Percentiles rank a stretch among this genome's conserved stretches.
Conservation (phyloP, 2,329 filamentous ascomycete species). For the Phialophora macrospora region DNA sequence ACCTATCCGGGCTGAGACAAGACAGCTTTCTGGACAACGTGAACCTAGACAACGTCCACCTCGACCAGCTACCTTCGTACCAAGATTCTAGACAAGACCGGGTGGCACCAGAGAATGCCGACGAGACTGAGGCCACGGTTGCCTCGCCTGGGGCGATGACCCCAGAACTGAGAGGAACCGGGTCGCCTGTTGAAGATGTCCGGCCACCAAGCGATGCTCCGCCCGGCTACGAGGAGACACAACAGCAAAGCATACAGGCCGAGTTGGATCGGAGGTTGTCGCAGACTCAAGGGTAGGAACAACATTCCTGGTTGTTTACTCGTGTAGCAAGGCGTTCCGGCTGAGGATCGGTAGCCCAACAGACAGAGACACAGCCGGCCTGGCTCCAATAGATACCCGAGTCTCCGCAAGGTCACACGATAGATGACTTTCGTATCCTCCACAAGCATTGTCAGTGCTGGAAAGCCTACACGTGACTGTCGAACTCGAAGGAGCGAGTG, state of each 20-base stretch:
- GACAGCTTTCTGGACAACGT: conserved; percentile 52
- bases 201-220: conserved; percentile 74
- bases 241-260: conserved; percentile 76
- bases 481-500: neutral
- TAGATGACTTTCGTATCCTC: neutral
- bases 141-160: conserved; percentile 23
- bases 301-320: neutral
- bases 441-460: neutral
- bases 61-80: conserved; percentile 89
- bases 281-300: conserved; percentile 16
- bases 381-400: neutral
- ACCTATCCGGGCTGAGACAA: conserved; percentile 43
- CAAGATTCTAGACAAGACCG: conserved; percentile 62
- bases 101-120: conserved; percentile 40
- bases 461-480: neutral
- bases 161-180: conserved; percentile 15
- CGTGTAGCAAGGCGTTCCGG: neutral
- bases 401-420: neutral
- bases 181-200: conserved; percentile 14
- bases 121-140: conserved; percentile 30
- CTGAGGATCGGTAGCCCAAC: neutral
- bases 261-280: conserved; percentile 66
- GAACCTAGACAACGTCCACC: conserved; percentile 68
- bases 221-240: conserved; percentile 89
- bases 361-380: neutral